Evolutionary conservation across 495 filamentous ascomycete genomes (phyloP).

Genomic region (Cercophora scortea): DNA sequence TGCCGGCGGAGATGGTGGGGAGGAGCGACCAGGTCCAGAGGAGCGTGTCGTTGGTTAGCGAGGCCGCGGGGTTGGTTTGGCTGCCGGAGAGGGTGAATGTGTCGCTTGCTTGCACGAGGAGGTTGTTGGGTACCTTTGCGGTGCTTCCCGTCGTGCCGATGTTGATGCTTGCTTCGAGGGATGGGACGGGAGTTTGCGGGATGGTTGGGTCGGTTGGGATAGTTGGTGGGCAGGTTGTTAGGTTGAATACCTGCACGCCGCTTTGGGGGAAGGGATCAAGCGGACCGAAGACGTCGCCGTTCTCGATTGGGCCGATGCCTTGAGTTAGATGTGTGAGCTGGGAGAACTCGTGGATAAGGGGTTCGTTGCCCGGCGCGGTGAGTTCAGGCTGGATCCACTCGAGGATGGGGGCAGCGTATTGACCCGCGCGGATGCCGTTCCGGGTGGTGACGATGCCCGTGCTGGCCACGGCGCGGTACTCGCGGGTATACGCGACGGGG

Average conservation of each 20-base stretch:
- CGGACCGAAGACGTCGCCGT: constrained; percentile 11
- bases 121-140: neutral
- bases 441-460: constrained; percentile 19
- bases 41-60: constrained; percentile 4
- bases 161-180: constrained; percentile 8
- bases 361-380: constrained; percentile 4
- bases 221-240: constrained; percentile 4
- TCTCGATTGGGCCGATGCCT: constrained; percentile 10
- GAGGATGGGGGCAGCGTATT: constrained; percentile 29
- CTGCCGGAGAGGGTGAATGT: constrained; percentile 12
- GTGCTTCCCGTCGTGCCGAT: neutral
- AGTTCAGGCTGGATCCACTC: constrained; percentile 28
- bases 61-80: constrained; percentile 6
- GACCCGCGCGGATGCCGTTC: constrained; percentile 31
- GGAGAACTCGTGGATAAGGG: constrained; percentile 10
- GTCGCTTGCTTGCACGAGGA: constrained; percentile 9
- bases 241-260: constrained; percentile 9
- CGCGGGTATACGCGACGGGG: constrained; percentile 23
- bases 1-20: constrained; percentile 4
- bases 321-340: constrained; percentile 9
- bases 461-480: constrained; percentile 23
- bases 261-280: constrained; percentile 15
- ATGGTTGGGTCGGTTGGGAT: neutral
- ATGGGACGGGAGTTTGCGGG: neutral
- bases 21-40: constrained; percentile 10